Evolutionary conservation across 148 eudicot genomes (phyloP).

Genomic region (Rhododendron vialii): DNA sequence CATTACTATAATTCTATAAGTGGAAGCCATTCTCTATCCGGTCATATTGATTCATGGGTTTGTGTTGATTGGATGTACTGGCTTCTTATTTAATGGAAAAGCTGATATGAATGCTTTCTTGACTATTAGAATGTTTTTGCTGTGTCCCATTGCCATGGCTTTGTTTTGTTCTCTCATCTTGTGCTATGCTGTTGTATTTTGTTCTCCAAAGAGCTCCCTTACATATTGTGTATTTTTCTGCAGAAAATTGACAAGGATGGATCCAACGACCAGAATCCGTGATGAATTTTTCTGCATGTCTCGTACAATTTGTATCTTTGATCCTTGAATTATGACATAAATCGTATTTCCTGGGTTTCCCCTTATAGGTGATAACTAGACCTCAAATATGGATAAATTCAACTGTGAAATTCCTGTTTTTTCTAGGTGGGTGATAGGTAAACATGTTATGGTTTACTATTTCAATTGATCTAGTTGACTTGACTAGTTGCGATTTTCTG

Average conservation of each 20-base stretch:
- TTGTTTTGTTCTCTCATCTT: background rate
- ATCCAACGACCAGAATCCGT: background rate
- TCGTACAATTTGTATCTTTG: background rate
- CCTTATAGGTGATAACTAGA: background rate
- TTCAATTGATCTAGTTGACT: no score
- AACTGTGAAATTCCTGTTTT: background rate
- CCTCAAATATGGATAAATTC: background rate
- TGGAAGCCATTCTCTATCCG: background rate
- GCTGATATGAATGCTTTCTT: background rate
- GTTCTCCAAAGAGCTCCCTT: background rate
- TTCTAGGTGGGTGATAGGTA: no score
- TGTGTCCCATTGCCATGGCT: background rate
- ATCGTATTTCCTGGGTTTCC: background rate
- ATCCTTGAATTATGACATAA: background rate
- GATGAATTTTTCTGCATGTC: background rate
- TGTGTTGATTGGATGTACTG: background rate
- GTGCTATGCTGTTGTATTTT: background rate
- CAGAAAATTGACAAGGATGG: background rate
- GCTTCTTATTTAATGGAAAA: background rate
- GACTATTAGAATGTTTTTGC: background rate
- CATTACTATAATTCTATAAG: background rate
- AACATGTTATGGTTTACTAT: no score
- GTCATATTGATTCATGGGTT: background rate
- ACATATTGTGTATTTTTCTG: background rate
- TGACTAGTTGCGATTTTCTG: no score